These are phyloP conservation scores for Carex kokanica DNA, from an alignment of 176 grass and related monocot genomes.

Conservation along the genomic window DNA sequence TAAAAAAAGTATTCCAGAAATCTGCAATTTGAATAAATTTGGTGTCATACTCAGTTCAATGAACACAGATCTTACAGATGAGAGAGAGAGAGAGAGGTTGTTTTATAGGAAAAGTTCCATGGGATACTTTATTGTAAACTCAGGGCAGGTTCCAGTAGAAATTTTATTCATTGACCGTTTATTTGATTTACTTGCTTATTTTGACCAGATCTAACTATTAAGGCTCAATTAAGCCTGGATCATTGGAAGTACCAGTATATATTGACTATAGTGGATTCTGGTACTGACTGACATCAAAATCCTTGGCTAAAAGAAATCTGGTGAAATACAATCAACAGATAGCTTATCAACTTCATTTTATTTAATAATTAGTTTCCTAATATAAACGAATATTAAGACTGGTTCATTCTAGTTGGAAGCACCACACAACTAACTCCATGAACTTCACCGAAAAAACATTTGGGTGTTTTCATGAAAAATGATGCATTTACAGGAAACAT, in stretches of 20 bases:
- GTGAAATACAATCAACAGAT: neutral
- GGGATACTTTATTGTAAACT: neutral
- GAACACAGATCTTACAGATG: neutral
- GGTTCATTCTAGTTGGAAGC: neutral
- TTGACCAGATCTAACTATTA: constrained; percentile 1
- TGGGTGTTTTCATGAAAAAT: neutral
- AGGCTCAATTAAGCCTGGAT: neutral
- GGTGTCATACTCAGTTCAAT: neutral
- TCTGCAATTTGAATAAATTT: constrained; percentile 29
- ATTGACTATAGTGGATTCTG: neutral
- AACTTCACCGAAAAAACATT: neutral
- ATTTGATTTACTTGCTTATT: neutral
- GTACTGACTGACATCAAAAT: neutral
- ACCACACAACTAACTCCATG: neutral
- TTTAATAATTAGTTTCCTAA: neutral
- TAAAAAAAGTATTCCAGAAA: constrained; percentile 15
- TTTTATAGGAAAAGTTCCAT: neutral
- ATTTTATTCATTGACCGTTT: neutral
- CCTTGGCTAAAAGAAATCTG: neutral
- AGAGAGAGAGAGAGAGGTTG: neutral
- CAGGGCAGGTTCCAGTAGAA: neutral
- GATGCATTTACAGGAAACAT: neutral
- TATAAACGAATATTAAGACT: neutral
- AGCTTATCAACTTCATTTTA: neutral
- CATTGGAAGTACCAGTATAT: neutral